Evolutionary conservation across 352 stramenopile genomes (phyloP), one percentile per base, ranked within the genome.

Genomic region (Phytopythium oedochilum): DNA sequence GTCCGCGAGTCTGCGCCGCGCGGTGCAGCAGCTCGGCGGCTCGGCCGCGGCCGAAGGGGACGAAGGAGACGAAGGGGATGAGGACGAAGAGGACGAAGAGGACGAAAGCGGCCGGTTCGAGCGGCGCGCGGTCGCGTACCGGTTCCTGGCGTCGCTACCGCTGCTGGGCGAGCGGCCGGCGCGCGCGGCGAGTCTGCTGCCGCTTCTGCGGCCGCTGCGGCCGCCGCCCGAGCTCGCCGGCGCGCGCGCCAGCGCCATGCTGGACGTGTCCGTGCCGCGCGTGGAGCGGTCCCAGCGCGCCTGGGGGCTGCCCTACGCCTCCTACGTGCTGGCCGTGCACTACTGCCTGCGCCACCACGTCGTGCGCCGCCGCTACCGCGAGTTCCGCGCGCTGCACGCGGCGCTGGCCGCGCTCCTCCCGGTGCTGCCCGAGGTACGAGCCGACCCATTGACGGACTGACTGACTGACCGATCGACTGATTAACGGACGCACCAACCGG

Each of bases 321-420:
- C 83, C 63, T 90, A 87, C 47, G 79, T 90, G 12, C 56, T 90
- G 25, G 69, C 65, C 23, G 79, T 90, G 31, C 79, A 88, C 64
- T 90, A 88, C 47, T 88, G 76, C 53, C 63, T 90, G 26, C 74
- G 79, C 31, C 78, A 73, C 28, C 76, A 90, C 58, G 63, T 88
- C 18, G 75, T 90, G 39, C 75, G 79, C 4, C 79, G 79, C 1
- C 68, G 79, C 15, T 90, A 87, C 69, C 73, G 64, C 14, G 79
- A 90, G 56, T 90, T 90, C 52, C 44, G 70, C 28, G 53, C 65
- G 18, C 60, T 89, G 11, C 72, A 89, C 42, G 32, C 32, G 5
- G 53, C 73, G 38, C 47, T 90, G 5, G 56, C 74, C 54, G 35
- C 56, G n/a, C 71, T 73, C 20, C 55, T 90, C 9, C 74, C 73